phyloP scores from a whole-genome alignment of 345 rosid species.

The Syzygium jambos region DNA sequence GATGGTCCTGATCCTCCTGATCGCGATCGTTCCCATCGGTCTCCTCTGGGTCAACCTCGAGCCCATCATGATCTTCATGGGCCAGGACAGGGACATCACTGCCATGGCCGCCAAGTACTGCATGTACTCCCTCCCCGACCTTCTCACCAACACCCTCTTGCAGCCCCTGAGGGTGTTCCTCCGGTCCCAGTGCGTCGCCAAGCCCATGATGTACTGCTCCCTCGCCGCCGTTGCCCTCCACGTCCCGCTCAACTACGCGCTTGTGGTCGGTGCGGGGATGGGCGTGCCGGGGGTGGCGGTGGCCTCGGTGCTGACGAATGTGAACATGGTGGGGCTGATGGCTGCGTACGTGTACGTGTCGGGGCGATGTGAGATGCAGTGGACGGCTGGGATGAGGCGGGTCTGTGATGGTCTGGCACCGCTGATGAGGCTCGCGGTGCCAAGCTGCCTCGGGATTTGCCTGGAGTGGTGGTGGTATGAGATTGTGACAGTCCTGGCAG shows the following conservation, averaged over 20 bases:
- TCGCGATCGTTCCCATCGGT: slow-evolving; percentile 71
- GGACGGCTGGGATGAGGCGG: slow-evolving; percentile 32
- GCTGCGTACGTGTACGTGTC: slow-evolving; percentile 70
- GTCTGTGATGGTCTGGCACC: slow-evolving; percentile 60
- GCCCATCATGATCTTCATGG: slow-evolving; percentile 72
- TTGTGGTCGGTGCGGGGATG: slow-evolving; percentile 44
- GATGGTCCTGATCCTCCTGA: slow-evolving; percentile 73
- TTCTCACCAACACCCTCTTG: slow-evolving; percentile 74
- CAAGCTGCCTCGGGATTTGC: slow-evolving; percentile 93
- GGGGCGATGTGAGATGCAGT: slow-evolving; percentile 45
- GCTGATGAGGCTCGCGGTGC: slow-evolving; percentile 74
- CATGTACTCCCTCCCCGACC: slow-evolving; percentile 82
- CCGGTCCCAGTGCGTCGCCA: slow-evolving; percentile 84
- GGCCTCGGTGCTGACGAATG: slow-evolving; percentile 89
- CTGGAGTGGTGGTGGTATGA: slow-evolving; percentile 99
- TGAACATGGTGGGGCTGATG: slow-evolving; percentile 70
- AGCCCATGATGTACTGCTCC: slow-evolving; percentile 95
- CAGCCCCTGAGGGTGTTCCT: slow-evolving; percentile 87
- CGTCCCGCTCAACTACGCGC: slow-evolving; percentile 66
- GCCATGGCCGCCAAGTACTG: slow-evolving; percentile 81
- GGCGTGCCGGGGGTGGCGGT: slow-evolving; percentile 95
- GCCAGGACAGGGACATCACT: slow-evolving; percentile 79
- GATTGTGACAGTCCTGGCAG: slow-evolving; percentile 82
- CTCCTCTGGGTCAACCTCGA: slow-evolving; percentile 82
- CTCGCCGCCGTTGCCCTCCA: slow-evolving; percentile 68